phyloP scores from a whole-genome alignment of 331 rosid genomes.

The Ulmus americana region DNA sequence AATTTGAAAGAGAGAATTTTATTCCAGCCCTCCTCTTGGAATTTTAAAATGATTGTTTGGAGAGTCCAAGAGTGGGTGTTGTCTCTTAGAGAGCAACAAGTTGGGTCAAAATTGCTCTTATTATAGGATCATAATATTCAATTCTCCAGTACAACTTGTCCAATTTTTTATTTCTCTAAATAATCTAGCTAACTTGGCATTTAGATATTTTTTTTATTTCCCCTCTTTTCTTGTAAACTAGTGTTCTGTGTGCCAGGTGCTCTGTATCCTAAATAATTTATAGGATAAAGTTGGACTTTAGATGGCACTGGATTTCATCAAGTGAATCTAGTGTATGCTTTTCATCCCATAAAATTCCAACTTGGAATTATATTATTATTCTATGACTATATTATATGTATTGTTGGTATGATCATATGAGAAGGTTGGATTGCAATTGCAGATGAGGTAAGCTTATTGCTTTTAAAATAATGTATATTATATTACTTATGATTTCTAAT shows the following conservation, averaged over 20 bases:
- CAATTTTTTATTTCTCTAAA: not conserved
- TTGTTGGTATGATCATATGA: not conserved
- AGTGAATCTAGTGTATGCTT: conserved; percentile 22
- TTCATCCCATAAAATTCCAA: not conserved
- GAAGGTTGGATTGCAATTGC: not conserved
- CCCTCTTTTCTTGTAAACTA: not conserved
- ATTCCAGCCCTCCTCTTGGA: too few relatives aligned
- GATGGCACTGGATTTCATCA: conserved; percentile 26
- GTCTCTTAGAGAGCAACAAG: conserved; percentile 25
- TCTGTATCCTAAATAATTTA: conserved; percentile 24
- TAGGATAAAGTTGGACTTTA: conserved; percentile 25
- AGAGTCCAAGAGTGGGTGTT: conserved; percentile 10
- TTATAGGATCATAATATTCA: conserved; percentile 9
- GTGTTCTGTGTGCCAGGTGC: conserved; percentile 24
- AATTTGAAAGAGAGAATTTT: too few relatives aligned
- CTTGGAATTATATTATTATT: not conserved
- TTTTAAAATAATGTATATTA: too few relatives aligned
- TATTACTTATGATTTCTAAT: too few relatives aligned
- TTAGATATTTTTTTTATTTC: not conserved
- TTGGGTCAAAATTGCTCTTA: conserved; percentile 7
- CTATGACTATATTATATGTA: not conserved
- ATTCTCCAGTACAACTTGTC: conserved; percentile 3
- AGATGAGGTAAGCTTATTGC: not conserved
- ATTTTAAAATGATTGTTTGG: not conserved
- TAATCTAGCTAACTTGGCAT: not conserved